These are phyloP conservation scores for Amoeboaphelidium protococcarum DNA, from an alignment of 371 early-diverging fungal genomes.

Conservation along the genomic window DNA sequence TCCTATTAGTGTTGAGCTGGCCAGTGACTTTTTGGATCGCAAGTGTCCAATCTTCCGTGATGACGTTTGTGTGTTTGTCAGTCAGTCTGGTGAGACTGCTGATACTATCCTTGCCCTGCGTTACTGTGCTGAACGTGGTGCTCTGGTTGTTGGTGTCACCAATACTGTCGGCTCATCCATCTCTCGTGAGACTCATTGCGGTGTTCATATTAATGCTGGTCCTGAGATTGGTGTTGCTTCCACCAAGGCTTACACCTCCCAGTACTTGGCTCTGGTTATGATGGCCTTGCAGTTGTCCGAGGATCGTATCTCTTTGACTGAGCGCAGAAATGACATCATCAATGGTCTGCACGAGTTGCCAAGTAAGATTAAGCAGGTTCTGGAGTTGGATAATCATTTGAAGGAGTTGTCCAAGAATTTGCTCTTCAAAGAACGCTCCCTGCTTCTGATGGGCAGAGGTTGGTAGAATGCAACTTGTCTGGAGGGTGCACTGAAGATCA, in stretches of 20 bases:
- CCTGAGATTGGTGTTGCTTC: constrained; percentile 98
- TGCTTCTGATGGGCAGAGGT: constrained; percentile 94
- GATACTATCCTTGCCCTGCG: constrained; percentile 94
- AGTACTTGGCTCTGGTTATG: constrained; percentile 92
- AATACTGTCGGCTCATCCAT: constrained; percentile 95
- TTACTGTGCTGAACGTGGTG: constrained; percentile 93
- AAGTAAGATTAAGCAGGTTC: constrained; percentile 65
- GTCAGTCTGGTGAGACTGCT: constrained; percentile 98
- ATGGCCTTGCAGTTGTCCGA: constrained; percentile 90
- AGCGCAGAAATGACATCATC: constrained; percentile 83
- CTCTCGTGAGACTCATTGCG: constrained; percentile 95
- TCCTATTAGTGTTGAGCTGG: constrained; percentile 80
- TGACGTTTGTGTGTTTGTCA: constrained; percentile 95
- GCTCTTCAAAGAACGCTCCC: constrained; percentile 52
- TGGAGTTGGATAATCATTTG: constrained; percentile 54
- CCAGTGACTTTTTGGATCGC: constrained; percentile 91
- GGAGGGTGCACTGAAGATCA: constrained; percentile 97
- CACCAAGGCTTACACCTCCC: constrained; percentile 98
- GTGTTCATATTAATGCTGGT: constrained; percentile 98
- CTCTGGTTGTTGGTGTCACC: constrained; percentile 92
- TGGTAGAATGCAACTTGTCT: constrained; percentile 95
- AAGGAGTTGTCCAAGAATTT: constrained; percentile 51
- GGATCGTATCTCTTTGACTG: constrained; percentile 60
- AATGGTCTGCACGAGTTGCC: constrained; percentile 76
- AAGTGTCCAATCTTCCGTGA: constrained; percentile 88